Percentiles rank a stretch among this genome's conserved stretches.
Evolutionary conservation across 148 eudicot genomes (phyloP).

Genomic region (Rhododendron henanense): DNA sequence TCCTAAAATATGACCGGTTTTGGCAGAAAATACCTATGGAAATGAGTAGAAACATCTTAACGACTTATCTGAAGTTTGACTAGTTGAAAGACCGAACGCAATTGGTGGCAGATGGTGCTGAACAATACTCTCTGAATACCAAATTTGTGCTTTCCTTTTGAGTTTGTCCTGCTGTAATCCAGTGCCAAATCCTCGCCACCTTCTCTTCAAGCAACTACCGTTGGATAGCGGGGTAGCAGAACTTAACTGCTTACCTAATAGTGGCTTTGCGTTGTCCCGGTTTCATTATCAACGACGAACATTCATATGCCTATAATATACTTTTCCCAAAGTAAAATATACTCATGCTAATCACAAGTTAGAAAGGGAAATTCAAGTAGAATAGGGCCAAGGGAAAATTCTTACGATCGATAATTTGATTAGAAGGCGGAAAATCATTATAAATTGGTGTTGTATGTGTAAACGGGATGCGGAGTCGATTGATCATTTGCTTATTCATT

Average conservation of each 20-base stretch:
- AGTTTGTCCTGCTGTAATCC: neutral
- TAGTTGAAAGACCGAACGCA: neutral
- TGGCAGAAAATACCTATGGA: neutral
- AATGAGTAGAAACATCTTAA: neutral
- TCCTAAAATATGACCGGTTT: neutral
- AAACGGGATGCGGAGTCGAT: too few relatives aligned
- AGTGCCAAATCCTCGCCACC: neutral
- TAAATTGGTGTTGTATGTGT: too few relatives aligned
- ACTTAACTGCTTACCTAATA: neutral
- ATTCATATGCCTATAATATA: neutral
- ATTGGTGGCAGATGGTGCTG: neutral
- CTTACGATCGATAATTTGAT: too few relatives aligned
- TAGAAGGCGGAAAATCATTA: too few relatives aligned
- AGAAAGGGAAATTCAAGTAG: neutral
- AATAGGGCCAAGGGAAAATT: neutral
- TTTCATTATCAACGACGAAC: neutral
- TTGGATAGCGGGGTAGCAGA: neutral
- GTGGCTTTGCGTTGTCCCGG: neutral
- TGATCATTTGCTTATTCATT: too few relatives aligned
- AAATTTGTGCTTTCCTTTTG: neutral
- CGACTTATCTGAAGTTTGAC: neutral
- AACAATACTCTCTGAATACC: neutral
- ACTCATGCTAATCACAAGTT: neutral
- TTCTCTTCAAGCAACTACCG: neutral
- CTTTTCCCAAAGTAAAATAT: neutral